Base-by-base conservation (phyloP, 2,329 filamentous ascomycete genomes). In the Colletotrichum paranaense region DNA sequence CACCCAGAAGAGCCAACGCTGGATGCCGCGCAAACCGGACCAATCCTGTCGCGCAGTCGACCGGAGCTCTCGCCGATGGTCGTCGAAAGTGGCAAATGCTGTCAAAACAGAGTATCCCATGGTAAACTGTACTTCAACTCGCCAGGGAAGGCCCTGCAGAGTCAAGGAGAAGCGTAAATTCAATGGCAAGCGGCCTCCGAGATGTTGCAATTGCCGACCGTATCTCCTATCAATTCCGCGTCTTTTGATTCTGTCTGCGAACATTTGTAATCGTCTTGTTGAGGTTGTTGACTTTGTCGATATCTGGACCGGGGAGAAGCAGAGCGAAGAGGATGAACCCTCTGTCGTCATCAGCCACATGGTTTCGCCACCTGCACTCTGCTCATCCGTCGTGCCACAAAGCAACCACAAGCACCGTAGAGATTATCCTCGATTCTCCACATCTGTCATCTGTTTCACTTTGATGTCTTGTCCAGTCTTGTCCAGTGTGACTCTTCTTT, bases 261-360 rank as follows among this genome's bases (percentile, higher is more conserved):
- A 12, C 9, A 35, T 35, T 35, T 35, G 32, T 35, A 35, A 35
- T 35, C 9, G 32, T 28, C 22, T 28, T 22, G 38, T 28, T 46
- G n/a, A 7, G 16, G 30, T 42, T 57, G 32, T 42, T 30, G 22
- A 42, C 28, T 49, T 49, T 49, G 42, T 49, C 42, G 19, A 22
- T 49, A n/a, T 22, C 42, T 49, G n/a, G n/a, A 4, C 19, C 19
- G 42, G 14, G 7, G n/a, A 49, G 14, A 35, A 35, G 32, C 32
- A 35, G 16, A 46, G 19, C 11, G 46, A 30, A 26, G 14, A 53
- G 46, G 63, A 57, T 26, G 53, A 49, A 32, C 28, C 28, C 38
- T 65, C 56, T 72, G 49, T 60, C 71, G 71, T 71, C 67, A 73
- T 73, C 60, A 65, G 71, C 71, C 71, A 73, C 68, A 68, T 65